Conservation (phyloP, 2,329 filamentous ascomycete species). For the Huntiella decipiens region DNA sequence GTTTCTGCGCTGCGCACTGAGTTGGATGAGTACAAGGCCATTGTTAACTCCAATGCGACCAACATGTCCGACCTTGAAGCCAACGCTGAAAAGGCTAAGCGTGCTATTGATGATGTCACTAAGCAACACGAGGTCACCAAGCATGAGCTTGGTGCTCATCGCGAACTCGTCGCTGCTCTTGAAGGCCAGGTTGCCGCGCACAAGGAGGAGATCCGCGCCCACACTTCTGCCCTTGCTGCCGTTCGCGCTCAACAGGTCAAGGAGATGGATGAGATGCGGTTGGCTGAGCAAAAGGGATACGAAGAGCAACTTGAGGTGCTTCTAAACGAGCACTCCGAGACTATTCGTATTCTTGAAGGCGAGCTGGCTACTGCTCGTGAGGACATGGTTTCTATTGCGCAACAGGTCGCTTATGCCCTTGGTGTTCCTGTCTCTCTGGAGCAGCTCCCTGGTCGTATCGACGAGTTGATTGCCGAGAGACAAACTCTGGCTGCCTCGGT, state of each 20-base stretch:
- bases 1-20: conserved; percentile 48
- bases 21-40: conserved; percentile 62
- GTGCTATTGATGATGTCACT: conserved; percentile 14
- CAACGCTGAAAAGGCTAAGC: conserved; percentile 44
- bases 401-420: conserved; percentile 40
- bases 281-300: conserved; percentile 32
- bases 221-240: conserved; percentile 31
- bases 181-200: conserved; percentile 42
- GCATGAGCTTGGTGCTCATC: conserved; percentile 30
- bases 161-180: conserved; percentile 30
- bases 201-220: conserved; percentile 34
- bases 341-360: conserved; percentile 34
- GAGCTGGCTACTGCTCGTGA: conserved; percentile 48
- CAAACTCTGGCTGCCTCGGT: conserved; percentile 23
- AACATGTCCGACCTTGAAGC: conserved; percentile 59
- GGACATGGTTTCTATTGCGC: conserved; percentile 44
- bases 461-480: conserved; percentile 33
- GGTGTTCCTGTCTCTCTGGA: conserved; percentile 48
- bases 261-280: conserved; percentile 30
- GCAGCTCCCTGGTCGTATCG: conserved; percentile 43
- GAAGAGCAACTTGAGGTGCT: conserved; percentile 39
- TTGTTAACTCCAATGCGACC: conserved; percentile 47
- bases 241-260: conserved; percentile 31
- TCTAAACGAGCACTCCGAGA: conserved; percentile 39
- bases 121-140: conserved; percentile 40